Percentiles rank a stretch among this genome's conserved stretches.
Conservation (phyloP, 139 green algal species). For the Microglena sp. region DNA sequence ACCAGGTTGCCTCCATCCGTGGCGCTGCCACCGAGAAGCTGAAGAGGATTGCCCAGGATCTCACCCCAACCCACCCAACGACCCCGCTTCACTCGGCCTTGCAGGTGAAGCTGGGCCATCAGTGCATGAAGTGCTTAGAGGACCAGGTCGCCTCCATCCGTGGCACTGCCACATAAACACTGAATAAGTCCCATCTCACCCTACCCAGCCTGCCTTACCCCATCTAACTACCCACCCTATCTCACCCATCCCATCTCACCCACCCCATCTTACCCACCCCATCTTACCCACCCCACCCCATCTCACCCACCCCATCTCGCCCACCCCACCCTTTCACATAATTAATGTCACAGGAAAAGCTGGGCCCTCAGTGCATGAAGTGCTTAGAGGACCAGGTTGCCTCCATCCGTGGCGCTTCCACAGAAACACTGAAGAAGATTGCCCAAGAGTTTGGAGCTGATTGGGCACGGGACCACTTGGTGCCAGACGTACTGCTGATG, state of each 20-base stretch:
- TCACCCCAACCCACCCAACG: too few species aligned
- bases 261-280: too few species aligned
- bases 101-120: constrained; percentile 80
- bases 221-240: too few species aligned
- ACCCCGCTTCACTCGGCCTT: too few species aligned
- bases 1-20: constrained; percentile 79
- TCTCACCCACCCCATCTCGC: too few species aligned
- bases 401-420: constrained; percentile 86
- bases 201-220: too few species aligned
- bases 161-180: too few species aligned
- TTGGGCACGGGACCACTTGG: constrained; percentile 84
- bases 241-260: too few species aligned
- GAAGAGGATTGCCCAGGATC: constrained; percentile 76
- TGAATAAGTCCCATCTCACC: too few species aligned
- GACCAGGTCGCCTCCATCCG: too few species aligned
- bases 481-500: constrained; percentile 57
- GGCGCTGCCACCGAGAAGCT: constrained; percentile 85
- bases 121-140: constrained; percentile 93
- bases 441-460: constrained; percentile 87
- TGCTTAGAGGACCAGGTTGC: constrained; percentile 85
- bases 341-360: constrained; percentile 54
- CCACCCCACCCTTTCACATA: background rate
- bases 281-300: too few species aligned
- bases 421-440: constrained; percentile 76
- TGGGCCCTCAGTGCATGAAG: constrained; percentile 88